phyloP scores from a whole-genome alignment of 1,284 basidiomycete genomes.

The Ustilago xerochloae region DNA sequence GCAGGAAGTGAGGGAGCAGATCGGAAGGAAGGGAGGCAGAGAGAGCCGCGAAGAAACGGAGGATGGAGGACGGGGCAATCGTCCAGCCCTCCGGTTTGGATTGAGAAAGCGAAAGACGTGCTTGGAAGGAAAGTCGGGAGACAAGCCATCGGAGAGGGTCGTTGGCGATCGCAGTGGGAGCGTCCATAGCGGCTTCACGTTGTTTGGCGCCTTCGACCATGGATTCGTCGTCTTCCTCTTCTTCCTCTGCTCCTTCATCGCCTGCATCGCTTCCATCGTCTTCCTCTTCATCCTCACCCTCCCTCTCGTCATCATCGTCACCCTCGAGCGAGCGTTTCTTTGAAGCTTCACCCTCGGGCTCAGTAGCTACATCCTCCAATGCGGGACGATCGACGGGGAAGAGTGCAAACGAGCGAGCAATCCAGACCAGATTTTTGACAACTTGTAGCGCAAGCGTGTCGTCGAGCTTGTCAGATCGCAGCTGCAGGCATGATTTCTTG shows the following conservation, averaged over 20 bases:
- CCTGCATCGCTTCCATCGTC: constrained; percentile 12
- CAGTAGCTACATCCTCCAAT: constrained; percentile 1
- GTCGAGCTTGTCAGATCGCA: constrained; percentile 85
- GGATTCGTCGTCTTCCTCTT: constrained; percentile 36
- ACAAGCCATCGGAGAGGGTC: constrained; percentile 90
- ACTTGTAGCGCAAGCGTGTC: constrained; percentile 82
- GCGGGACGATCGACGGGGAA: constrained; percentile 27
- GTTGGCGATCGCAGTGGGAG: constrained; percentile 32
- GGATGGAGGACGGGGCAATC: constrained; percentile 79
- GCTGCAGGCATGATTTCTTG: constrained; percentile 80
- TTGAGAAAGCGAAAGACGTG: constrained; percentile 70
- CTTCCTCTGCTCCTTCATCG: constrained; percentile 15
- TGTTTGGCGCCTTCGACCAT: constrained; percentile 44
- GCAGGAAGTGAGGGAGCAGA: constrained; percentile 76
- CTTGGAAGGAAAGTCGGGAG: constrained; percentile 89
- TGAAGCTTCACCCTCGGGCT: constrained; percentile 16
- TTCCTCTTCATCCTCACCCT: constrained; percentile 10
- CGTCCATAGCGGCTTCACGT: constrained; percentile 47
- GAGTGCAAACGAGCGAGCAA: constrained; percentile 75
- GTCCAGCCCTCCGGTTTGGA: constrained; percentile 74
- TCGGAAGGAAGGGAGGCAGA: constrained; percentile 21
- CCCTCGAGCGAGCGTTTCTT: constrained; percentile 55
- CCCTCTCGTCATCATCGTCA: constrained; percentile 6
- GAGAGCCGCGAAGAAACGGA: constrained; percentile 72
- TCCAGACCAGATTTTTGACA: constrained; percentile 92